These are phyloP conservation scores for Sugiyamaella xylanicola DNA, from an alignment of 1,139 yeast genomes.

Conservation along the genomic window DNA sequence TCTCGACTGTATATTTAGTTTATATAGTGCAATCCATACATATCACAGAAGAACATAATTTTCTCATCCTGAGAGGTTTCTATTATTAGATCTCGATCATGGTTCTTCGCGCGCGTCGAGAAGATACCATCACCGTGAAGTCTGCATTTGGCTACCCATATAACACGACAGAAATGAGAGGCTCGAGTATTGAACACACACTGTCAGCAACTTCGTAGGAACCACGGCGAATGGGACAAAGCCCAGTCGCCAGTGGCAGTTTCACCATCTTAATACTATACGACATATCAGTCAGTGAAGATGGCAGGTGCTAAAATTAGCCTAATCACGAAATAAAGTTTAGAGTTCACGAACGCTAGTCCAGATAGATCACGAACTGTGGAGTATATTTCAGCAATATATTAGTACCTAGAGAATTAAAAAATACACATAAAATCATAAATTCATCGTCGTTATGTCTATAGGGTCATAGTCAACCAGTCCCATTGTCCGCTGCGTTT, in stretches of 20 bases:
- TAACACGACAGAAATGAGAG: background rate
- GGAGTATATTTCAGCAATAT: too few relatives aligned
- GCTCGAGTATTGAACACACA: too few relatives aligned
- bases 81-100: background rate
- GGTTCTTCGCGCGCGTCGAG: background rate
- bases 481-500: constrained; percentile 39
- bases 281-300: too few relatives aligned
- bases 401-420: background rate
- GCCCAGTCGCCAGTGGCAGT: background rate
- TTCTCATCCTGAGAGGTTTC: background rate
- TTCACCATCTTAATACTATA: too few relatives aligned
- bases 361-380: too few relatives aligned
- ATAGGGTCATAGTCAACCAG: constrained; percentile 42
- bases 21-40: too few relatives aligned
- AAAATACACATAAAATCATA: constrained; percentile 6
- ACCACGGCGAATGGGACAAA: background rate
- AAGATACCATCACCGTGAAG: too few relatives aligned
- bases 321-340: too few relatives aligned
- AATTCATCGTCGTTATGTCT: constrained; percentile 11
- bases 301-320: too few relatives aligned
- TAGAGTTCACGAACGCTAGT: too few relatives aligned
- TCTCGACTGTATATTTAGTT: background rate
- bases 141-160: background rate
- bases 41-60: background rate
- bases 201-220: too few relatives aligned